Base-by-base conservation (phyloP, 1,139 yeast species). In the Ogataea hybrid region DNA sequence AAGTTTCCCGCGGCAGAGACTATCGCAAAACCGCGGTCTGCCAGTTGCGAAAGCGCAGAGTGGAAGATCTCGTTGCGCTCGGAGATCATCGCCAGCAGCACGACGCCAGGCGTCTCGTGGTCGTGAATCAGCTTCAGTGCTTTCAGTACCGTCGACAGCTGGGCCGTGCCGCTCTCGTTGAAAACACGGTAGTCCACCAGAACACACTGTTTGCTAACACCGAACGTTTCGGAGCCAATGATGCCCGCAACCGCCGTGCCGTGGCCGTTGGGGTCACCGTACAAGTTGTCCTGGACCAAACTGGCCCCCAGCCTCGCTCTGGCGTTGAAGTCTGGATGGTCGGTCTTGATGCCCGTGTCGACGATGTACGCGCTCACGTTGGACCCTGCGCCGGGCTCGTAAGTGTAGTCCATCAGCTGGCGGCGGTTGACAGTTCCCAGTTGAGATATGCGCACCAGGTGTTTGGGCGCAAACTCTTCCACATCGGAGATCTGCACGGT, bases 1-100 rank as follows among this genome's bases (percentile, higher is more conserved):
- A 80, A 70, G 59, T 88, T 88, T 0, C 96, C 96, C 1, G 95
- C 96, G 0, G 96, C 94, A 1, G 75, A 89, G n/a, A 86, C 86
- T n/a, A 87, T 70, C 1, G 85, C 79, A 35, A 87, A 61, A 0
- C 95, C 96, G 1, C 81, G 71, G 7, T 71, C 69, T 4, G 69
- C 68, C 0, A 89, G 84, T 18, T 83, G 85, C 47, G 75, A 73
- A 3, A 87, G 71, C 0, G 92, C 95, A 32, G 71, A 68, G 53
- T 85, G 84, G 45, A 87, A 67, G 2, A 84, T 73, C 0, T 67
- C 61, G 55, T 81, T 84, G 39, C 73, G 73, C 4, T 73, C 67
- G 0, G 95, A 79, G 0, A 95, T 94, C 38, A 87, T 68, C 0
- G 94, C 84, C 56, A 87, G 67, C 53, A 86, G 84, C n/a, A 81